phyloP scores from a whole-genome alignment of 1,139 yeast genomes.

The Scheffersomyces segobiensis region DNA sequence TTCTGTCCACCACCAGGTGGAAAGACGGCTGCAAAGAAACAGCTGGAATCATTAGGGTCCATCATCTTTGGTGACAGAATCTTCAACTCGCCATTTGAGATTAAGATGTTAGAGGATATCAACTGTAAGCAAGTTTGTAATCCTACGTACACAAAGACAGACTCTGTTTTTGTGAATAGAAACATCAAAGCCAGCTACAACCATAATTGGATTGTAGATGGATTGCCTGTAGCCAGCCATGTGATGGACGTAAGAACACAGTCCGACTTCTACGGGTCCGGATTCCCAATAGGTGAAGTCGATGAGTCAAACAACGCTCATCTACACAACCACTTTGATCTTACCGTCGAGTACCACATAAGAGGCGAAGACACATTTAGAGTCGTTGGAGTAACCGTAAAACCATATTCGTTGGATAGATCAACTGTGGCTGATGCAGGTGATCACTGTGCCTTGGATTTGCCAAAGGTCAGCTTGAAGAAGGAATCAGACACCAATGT shows the following conservation, averaged over 20 bases:
- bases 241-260: conserved; percentile 58
- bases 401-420: conserved; percentile 65
- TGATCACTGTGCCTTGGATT: conserved; percentile 33
- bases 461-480: conserved; percentile 30
- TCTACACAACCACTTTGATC: conserved; percentile 78
- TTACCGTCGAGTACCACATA: conserved; percentile 78
- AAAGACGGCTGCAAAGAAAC: conserved; percentile 55
- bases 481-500: conserved; percentile 34
- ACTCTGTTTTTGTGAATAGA: conserved; percentile 72
- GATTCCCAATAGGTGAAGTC: conserved; percentile 74
- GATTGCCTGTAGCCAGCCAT: conserved; percentile 82
- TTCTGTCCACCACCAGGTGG: conserved; percentile 78
- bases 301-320: conserved; percentile 51
- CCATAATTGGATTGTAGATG: conserved; percentile 93
- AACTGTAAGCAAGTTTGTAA: conserved; percentile 68
- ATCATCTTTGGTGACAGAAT: conserved; percentile 94
- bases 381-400: conserved; percentile 87
- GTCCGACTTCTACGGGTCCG: conserved; percentile 68
- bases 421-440: conserved; percentile 19
- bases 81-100: conserved; percentile 84
- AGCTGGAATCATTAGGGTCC: conserved; percentile 89
- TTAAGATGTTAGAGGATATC: conserved; percentile 73
- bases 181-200: conserved; percentile 79
- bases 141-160: conserved; percentile 57
- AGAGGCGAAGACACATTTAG: conserved; percentile 70